Conservation (phyloP, 768 basidiomycete genomes). For the Boletales sp. region DNA sequence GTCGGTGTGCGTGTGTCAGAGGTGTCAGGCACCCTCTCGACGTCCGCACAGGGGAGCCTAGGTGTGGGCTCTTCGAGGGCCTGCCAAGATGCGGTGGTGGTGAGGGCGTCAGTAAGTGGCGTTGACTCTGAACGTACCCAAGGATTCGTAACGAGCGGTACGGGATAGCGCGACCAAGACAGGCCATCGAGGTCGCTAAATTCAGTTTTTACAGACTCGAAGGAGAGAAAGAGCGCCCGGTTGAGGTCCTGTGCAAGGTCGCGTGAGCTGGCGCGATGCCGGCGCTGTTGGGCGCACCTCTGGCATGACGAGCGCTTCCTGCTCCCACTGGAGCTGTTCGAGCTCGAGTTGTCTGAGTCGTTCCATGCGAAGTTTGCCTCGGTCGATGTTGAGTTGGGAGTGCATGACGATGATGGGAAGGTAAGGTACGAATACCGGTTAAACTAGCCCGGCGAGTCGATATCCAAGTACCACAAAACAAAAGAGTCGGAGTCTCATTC, state of each 20-base stretch:
- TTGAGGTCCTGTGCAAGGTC: constrained; percentile 26
- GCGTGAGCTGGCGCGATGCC: constrained; percentile 3
- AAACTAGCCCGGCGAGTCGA: constrained; percentile 4
- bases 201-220: constrained; percentile 55
- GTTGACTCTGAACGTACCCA: constrained; percentile 17
- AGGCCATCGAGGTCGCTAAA: constrained; percentile 61
- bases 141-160: constrained; percentile 25
- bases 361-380: constrained; percentile 46
- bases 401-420: constrained; percentile 9
- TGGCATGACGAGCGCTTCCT: constrained; percentile 54
- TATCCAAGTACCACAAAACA: neutral
- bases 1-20: constrained; percentile 5
- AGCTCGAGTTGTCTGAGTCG: constrained; percentile 47
- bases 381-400: constrained; percentile 29
- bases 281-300: constrained; percentile 36
- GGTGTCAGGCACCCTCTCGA: constrained; percentile 5
- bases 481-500: constrained; percentile 2
- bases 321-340: constrained; percentile 52
- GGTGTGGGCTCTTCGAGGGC: constrained; percentile 28
- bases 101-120: neutral
- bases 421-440: neutral
- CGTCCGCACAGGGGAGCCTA: constrained; percentile 18
- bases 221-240: constrained; percentile 36
- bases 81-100: constrained; percentile 4
- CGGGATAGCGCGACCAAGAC: constrained; percentile 43